Evolutionary conservation across 805 yeast genomes (phyloP), one percentile per base, ranked within the genome.

Genomic region (Candida fluviatilis): DNA sequence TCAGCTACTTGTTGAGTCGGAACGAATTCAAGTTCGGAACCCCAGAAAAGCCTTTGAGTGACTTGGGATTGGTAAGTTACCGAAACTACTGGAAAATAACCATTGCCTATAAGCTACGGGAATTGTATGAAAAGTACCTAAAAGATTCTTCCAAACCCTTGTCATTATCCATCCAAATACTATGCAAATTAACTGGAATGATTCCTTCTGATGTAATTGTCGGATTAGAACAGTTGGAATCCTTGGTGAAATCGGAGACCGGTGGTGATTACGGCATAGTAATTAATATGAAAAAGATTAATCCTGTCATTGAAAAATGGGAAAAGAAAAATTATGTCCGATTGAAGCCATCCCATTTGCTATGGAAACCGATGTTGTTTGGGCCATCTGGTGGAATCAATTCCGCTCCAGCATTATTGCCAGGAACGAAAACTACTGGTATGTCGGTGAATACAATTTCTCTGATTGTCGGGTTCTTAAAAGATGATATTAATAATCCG

Each of bases 31-130:
- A 81, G 45, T 73, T 75, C 39, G 99, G 98, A 0, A 85, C 97
- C 0, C 99, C 99, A 0, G 99, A 93, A 52, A 91, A 90, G 54
- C 99, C 99, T 0, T 68, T 91, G 40, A 82, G 93, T 48, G 90
- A 84, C 46, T 64, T 91, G 38, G 99, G 99, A 0, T 63, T 89
- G 36, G 60, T 84, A 21, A 84, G 96, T 43, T 93, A 91, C 58
- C 66, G 95, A 45, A 84, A 80, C 49, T 91, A 84, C 58, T 93
- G 98, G 98, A 82, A 76, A 48, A 62, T 78, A 1, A 69, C 82
- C 3, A 63, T 88, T 18, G 73, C 93, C 7, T 69, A 62, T 30
- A 69, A 65, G 31, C 60, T 84, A 15, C 46, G 44, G 21, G 40
- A 38, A 17, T 37, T 69, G 4, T 48, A 61, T 37, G 42, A 43